phyloP scores from a whole-genome alignment of 192 early-diverging fungal genomes.

The Diversispora eburnea region DNA sequence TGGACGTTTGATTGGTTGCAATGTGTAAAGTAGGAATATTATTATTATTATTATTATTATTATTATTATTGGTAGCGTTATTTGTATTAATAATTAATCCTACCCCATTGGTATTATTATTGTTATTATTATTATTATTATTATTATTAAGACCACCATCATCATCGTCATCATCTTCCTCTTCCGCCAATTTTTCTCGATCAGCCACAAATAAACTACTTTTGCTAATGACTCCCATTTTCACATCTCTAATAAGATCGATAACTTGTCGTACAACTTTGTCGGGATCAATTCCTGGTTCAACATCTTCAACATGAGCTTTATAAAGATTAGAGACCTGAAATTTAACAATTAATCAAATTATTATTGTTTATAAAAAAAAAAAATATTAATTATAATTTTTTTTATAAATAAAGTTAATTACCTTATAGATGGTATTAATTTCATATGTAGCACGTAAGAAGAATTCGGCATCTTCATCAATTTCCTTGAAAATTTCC shows the following conservation, averaged over 20 bases:
- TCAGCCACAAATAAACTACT: conserved; percentile 30
- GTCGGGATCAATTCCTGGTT: conserved; percentile 21
- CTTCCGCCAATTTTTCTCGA: conserved; percentile 24
- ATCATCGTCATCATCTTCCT: conserved; percentile 29
- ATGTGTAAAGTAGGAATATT: too few relatives aligned
- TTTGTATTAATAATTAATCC: too few relatives aligned
- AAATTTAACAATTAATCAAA: neutral
- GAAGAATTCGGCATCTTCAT: conserved; percentile 30
- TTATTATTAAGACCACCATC: neutral
- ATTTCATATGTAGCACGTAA: conserved; percentile 26
- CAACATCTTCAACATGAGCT: conserved; percentile 26
- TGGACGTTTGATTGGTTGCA: too few relatives aligned
- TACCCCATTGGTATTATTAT: too few relatives aligned
- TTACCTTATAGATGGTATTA: conserved; percentile 26
- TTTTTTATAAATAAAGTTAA: neutral
- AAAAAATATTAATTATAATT: too few relatives aligned
- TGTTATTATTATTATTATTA: too few relatives aligned
- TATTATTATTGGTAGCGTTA: too few relatives aligned
- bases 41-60: too few relatives aligned
- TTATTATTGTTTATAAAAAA: neutral
- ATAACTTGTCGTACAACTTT: conserved; percentile 25
- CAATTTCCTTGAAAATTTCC: conserved; percentile 22
- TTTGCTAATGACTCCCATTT: conserved; percentile 29
- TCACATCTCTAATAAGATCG: conserved; percentile 29
- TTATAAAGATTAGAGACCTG: conserved; percentile 28